These are phyloP conservation scores for Melampsora americana DNA, from an alignment of 1,284 basidiomycete species.

Conservation along the genomic window DNA sequence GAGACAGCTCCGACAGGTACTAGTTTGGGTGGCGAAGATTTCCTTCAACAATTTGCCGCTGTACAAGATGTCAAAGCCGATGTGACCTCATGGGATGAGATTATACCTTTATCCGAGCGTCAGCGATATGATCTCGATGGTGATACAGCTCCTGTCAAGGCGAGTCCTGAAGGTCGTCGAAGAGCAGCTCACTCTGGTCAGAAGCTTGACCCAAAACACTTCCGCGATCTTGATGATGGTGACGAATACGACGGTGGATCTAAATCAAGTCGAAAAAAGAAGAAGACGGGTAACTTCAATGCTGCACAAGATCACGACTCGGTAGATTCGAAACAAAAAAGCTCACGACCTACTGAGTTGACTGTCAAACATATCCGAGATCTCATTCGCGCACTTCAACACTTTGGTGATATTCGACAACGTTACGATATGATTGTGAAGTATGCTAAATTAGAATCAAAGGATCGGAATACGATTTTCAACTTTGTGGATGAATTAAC, in stretches of 20 bases:
- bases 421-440: constrained; percentile 89
- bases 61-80: constrained; percentile 98
- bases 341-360: constrained; percentile 78
- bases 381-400: constrained; percentile 87
- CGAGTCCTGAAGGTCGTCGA: constrained; percentile 59
- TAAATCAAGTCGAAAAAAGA: constrained; percentile 60
- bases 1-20: constrained; percentile 65
- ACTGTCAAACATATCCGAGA: constrained; percentile 96
- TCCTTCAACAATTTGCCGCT: constrained; percentile 89
- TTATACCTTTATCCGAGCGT: constrained; percentile 90
- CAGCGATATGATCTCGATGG: constrained; percentile 67
- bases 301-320: constrained; percentile 56
- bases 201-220: constrained; percentile 70
- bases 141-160: constrained; percentile 63
- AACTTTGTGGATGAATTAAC: constrained; percentile 91
- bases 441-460: constrained; percentile 89
- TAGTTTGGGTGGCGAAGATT: constrained; percentile 92
- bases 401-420: constrained; percentile 94
- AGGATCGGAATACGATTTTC: constrained; percentile 87
- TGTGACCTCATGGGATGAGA: constrained; percentile 92
- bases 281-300: constrained; percentile 61
- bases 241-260: constrained; percentile 58
- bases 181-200: constrained; percentile 64
- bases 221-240: constrained; percentile 67
- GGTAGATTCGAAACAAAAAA: constrained; percentile 23